These are phyloP conservation scores for Fusarium pseudonygamai DNA, from an alignment of 2,329 filamentous ascomycete species.

Conservation along the genomic window DNA sequence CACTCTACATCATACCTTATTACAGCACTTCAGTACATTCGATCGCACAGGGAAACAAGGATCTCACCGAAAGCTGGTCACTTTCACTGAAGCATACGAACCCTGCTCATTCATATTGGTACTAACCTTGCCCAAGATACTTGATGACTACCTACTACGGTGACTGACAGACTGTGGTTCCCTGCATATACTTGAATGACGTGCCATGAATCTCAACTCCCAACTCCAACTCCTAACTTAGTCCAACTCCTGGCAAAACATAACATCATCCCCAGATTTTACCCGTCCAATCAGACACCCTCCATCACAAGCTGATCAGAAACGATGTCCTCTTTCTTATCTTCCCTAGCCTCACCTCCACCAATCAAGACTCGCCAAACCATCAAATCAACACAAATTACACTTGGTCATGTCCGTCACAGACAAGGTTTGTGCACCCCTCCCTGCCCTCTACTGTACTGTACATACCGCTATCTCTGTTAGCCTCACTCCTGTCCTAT, in stretches of 20 bases:
- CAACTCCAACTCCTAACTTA: background rate
- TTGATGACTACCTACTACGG: too few relatives aligned
- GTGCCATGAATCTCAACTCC: background rate
- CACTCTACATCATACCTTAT: background rate
- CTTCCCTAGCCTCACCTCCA: conserved; percentile 8
- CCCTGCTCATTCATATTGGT: background rate
- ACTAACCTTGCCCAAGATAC: background rate
- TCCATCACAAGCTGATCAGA: conserved; percentile 28
- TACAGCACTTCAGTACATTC: background rate
- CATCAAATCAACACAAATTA: conserved; percentile 37
- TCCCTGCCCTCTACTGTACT: background rate
- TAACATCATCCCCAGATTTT: conserved; percentile 34
- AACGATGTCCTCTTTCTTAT: conserved; percentile 35
- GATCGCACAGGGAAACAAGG: background rate
- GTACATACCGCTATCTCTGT: conserved; percentile 20
- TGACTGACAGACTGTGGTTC: background rate
- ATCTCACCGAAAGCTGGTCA: background rate
- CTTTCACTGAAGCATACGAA: background rate
- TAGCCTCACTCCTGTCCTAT: conserved; percentile 25
- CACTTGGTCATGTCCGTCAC: conserved; percentile 35
- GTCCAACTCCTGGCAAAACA: background rate
- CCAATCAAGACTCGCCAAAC: conserved; percentile 31
- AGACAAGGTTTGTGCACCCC: conserved; percentile 16
- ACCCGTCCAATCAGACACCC: conserved; percentile 16
- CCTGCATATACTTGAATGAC: conserved; percentile 1